Percentiles rank a stretch among this genome's conserved stretches.
Evolutionary conservation across 306 rosid genomes (phyloP).

Genomic region (Inga oerstediana): DNA sequence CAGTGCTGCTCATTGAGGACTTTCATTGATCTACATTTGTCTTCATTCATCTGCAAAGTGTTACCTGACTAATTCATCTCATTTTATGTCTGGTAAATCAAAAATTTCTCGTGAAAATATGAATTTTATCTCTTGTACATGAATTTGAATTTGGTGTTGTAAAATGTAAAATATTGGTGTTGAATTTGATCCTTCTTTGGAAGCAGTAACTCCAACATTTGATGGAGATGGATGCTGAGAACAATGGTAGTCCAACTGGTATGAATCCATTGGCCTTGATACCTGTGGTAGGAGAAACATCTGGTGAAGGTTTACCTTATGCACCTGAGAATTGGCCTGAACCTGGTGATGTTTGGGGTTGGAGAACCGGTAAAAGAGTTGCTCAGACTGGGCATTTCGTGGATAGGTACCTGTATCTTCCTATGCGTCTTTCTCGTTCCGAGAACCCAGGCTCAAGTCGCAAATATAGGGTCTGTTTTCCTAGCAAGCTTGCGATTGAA

Average conservation of each 20-base stretch:
- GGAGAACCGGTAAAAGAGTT: constrained; percentile 82
- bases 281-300: constrained; percentile 40
- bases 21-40: not conserved
- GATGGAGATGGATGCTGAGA: constrained; percentile 44
- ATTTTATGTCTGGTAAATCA: not conserved
- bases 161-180: not conserved
- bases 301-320: constrained; percentile 82
- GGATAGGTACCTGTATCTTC: constrained; percentile 83
- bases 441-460: constrained; percentile 24
- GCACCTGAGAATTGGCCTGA: constrained; percentile 92
- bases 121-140: not conserved
- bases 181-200: not conserved
- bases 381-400: constrained; percentile 53
- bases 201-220: not conserved
- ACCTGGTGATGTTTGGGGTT: constrained; percentile 76
- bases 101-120: not conserved
- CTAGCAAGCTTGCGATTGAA: constrained; percentile 78
- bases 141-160: not conserved
- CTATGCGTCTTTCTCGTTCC: constrained; percentile 35
- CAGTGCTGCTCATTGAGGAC: not conserved
- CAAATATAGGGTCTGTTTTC: constrained; percentile 40
- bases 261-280: not conserved
- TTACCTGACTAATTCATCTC: not conserved
- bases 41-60: not conserved
- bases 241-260: constrained; percentile 25